Evolutionary conservation across 345 rosid genomes (phyloP).

Genomic region (Alliaria petiolata): DNA sequence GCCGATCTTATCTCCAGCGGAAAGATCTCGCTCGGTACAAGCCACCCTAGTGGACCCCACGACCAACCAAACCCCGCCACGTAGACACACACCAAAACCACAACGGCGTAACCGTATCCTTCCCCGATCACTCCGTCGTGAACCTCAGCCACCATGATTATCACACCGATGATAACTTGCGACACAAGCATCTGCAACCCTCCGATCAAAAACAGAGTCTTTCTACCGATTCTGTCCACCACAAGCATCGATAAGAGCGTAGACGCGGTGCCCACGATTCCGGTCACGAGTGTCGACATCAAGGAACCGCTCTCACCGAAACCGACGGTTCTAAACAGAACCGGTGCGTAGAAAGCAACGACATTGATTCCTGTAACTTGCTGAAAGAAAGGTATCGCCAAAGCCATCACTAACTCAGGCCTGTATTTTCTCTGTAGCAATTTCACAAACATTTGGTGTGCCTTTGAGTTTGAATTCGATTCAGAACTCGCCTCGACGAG

Average conservation of each 20-base stretch:
- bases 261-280: conserved; percentile 41
- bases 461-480: conserved; percentile 25
- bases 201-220: conserved; percentile 44
- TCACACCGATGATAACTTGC: conserved; percentile 46
- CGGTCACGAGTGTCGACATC: conserved; percentile 48
- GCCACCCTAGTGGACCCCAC: conserved; percentile 73
- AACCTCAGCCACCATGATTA: conserved; percentile 37
- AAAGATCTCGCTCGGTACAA: conserved; percentile 63
- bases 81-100: conserved; percentile 44
- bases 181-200: conserved; percentile 64
- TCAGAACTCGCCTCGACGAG: conserved; percentile 45
- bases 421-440: conserved; percentile 44
- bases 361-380: conserved; percentile 74
- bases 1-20: conserved; percentile 57
- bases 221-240: conserved; percentile 60
- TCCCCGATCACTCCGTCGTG: conserved; percentile 46
- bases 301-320: conserved; percentile 57
- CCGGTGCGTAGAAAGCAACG: conserved; percentile 65
- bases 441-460: conserved; percentile 38
- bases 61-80: conserved; percentile 68
- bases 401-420: conserved; percentile 73
- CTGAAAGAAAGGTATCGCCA: conserved; percentile 66
- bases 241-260: conserved; percentile 51
- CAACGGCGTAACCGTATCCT: conserved; percentile 37
- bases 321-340: conserved; percentile 65